These are phyloP conservation scores for Sporothrix sp. DNA, from an alignment of 2,329 filamentous ascomycete species.

Conservation along the genomic window DNA sequence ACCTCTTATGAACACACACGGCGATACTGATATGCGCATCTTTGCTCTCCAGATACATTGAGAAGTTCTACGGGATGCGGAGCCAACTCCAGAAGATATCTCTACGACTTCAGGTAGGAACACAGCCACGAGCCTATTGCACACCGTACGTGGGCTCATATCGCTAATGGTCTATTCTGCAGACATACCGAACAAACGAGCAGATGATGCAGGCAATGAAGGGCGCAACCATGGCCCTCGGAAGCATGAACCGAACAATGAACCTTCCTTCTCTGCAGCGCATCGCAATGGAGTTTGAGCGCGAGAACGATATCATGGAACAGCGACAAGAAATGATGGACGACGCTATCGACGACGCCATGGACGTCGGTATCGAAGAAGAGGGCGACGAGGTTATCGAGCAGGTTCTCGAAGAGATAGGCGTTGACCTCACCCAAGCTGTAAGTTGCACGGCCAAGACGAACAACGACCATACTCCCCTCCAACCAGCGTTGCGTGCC, in stretches of 20 bases:
- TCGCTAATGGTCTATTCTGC: no score
- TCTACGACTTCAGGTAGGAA: constrained; percentile 72
- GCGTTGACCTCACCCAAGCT: constrained; percentile 79
- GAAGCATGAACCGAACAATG: constrained; percentile 97
- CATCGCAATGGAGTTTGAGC: constrained; percentile 98
- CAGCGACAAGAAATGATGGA: constrained; percentile 99
- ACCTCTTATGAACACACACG: no score
- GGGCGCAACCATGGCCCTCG: constrained; percentile 82
- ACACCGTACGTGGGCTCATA: neutral
- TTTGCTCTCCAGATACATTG: constrained; percentile 58
- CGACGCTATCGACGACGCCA: constrained; percentile 94
- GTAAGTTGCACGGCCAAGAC: constrained; percentile 58
- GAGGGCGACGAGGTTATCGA: constrained; percentile 96
- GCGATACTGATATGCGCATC: neutral
- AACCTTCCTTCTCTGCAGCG: constrained; percentile 90
- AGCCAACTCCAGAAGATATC: constrained; percentile 96
- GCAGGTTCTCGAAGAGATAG: constrained; percentile 93
- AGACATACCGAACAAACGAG: constrained; percentile 97
- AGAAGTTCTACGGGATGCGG: constrained; percentile 98
- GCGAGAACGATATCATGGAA: constrained; percentile 99
- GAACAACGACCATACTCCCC: no score
- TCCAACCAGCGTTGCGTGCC: neutral
- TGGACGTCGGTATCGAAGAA: constrained; percentile 80
- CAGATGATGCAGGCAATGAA: constrained; percentile 99
- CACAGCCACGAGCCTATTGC: neutral